These are phyloP conservation scores for Turnera subulata DNA, from an alignment of 345 rosid species.

Conservation along the genomic window DNA sequence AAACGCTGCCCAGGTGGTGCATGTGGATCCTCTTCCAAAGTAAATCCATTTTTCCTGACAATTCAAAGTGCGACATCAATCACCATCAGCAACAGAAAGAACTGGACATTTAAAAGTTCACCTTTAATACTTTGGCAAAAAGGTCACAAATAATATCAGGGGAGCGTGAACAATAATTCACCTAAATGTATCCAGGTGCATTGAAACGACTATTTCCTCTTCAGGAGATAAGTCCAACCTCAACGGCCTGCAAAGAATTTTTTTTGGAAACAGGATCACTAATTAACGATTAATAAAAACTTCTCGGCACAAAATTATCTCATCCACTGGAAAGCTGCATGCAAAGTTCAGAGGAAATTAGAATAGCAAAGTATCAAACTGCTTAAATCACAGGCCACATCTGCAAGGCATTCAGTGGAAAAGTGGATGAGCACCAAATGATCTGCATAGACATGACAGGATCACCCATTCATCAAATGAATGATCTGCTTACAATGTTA, in stretches of 20 bases:
- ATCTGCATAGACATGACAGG: too few species aligned
- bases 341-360: too few species aligned
- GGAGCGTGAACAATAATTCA: conserved; percentile 21
- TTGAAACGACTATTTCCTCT: conserved; percentile 77
- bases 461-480: too few species aligned
- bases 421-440: too few species aligned
- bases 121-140: background rate
- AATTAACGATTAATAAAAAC: background rate
- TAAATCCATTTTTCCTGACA: conserved; percentile 81
- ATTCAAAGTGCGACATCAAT: conserved; percentile 11
- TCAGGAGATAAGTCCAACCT: conserved; percentile 89
- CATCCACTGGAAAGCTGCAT: too few species aligned
- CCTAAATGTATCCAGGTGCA: conserved; percentile 92
- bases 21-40: conserved; percentile 71
- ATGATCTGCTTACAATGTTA: too few species aligned
- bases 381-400: too few species aligned
- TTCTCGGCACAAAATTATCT: background rate
- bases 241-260: conserved; percentile 53
- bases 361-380: too few species aligned
- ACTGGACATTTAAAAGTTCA: background rate
- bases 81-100: background rate
- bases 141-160: background rate
- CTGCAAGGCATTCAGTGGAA: too few species aligned
- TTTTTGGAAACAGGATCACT: background rate
- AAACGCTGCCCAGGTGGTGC: conserved; percentile 73